Base-by-base conservation (phyloP, 108 stramenopile species). In the Fistulifera solaris region DNA sequence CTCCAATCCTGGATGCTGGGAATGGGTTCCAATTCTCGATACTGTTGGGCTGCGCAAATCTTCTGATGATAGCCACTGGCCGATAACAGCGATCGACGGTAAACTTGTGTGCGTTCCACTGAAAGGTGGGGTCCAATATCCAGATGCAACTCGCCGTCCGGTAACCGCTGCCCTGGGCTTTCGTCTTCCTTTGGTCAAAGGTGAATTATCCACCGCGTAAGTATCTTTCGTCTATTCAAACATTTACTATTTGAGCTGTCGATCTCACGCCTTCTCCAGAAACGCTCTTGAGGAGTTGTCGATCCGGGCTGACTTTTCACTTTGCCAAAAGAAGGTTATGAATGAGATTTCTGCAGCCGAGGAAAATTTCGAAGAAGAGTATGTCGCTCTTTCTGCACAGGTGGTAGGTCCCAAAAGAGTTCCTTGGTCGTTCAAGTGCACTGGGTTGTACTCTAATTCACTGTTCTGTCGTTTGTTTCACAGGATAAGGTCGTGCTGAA, bases 401-500 rank as follows among this genome's bases (percentile, higher is more conserved):
- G 73, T 89, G 48, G 80, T 81, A 70, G 61, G 81, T 71, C 16
- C 16, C 4, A 18, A 8, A 8, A 35, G 8, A 3, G 8, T 6
- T 35, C 31, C 31, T n/a, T n/a, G n/a, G n/a, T n/a, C n/a, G n/a
- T n/a, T n/a, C n/a, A n/a, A n/a, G n/a, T n/a, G n/a, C n/a, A n/a
- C n/a, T n/a, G n/a, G n/a, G n/a, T n/a, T n/a, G n/a, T n/a, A n/a
- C n/a, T n/a, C n/a, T n/a, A n/a, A n/a, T n/a, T n/a, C n/a, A n/a
- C n/a, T n/a, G n/a, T n/a, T n/a, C n/a, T n/a, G n/a, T n/a, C n/a
- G n/a, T n/a, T 40, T 55, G 26, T 23, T 24, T 38, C 28, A 45
- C 56, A 77, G 75, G 89, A 91, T 62, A 91, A 91, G 55, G 68
- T 85, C 13, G 78, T 80, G 3, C 60, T 87, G 39, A 84, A 79